These are phyloP conservation scores for Tricholoma flavovirens DNA, from an alignment of 768 basidiomycete genomes.

Conservation along the genomic window DNA sequence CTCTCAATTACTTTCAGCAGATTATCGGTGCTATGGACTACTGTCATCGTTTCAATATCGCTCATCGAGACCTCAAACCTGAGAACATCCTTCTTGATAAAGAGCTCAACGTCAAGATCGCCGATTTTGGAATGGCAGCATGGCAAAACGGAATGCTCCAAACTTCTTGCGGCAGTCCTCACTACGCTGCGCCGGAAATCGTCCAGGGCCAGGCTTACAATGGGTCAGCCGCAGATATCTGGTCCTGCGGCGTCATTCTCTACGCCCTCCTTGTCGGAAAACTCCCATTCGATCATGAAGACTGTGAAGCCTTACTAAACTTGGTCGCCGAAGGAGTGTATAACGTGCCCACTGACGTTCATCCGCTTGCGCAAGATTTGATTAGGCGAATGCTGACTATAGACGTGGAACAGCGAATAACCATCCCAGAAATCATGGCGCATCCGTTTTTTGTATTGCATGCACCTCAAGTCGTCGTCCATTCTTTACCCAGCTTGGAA, in stretches of 20 bases:
- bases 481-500: conserved; percentile 53
- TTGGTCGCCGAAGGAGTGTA: conserved; percentile 74
- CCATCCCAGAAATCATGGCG: conserved; percentile 69
- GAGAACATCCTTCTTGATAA: conserved; percentile 88
- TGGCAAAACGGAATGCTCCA: conserved; percentile 69
- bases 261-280: conserved; percentile 82
- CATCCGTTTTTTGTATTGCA: conserved; percentile 76
- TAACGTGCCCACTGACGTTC: conserved; percentile 68
- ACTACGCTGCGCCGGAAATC: conserved; percentile 93
- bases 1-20: conserved; percentile 85
- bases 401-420: conserved; percentile 71
- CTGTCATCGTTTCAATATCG: conserved; percentile 91
- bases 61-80: conserved; percentile 91
- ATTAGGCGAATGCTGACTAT: conserved; percentile 76
- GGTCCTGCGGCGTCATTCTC: conserved; percentile 95
- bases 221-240: conserved; percentile 86
- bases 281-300: conserved; percentile 92
- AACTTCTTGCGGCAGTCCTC: conserved; percentile 91
- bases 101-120: conserved; percentile 85
- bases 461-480: conserved; percentile 36
- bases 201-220: conserved; percentile 79
- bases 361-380: conserved; percentile 67
- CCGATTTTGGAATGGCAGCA: conserved; percentile 97
- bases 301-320: conserved; percentile 67
- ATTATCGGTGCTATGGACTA: conserved; percentile 90